Evolutionary conservation across 495 filamentous ascomycete species (phyloP).

Genomic region (Cudoniella acicularis): DNA sequence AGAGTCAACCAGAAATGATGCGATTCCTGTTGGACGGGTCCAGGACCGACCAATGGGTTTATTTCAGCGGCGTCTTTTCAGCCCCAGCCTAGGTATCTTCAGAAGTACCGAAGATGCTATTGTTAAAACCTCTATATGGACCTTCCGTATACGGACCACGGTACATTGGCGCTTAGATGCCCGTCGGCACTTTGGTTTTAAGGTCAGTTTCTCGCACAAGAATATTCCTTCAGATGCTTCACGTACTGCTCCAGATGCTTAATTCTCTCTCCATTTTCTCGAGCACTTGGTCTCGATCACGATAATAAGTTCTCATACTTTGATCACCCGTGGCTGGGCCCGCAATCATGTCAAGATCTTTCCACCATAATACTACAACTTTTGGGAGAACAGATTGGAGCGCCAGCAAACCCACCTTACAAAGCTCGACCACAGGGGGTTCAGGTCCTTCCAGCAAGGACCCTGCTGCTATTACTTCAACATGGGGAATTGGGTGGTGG

Average conservation of each 20-base stretch:
- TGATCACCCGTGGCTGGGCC: neutral
- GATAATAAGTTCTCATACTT: neutral
- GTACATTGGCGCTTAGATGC: neutral
- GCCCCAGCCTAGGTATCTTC: neutral
- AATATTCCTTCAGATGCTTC: neutral
- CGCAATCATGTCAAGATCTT: neutral
- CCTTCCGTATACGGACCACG: too few relatives aligned
- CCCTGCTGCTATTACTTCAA: slow-evolving; percentile 13
- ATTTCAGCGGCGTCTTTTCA: neutral
- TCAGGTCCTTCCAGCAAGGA: slow-evolving; percentile 3
- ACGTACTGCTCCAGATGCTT: neutral
- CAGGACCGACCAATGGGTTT: neutral
- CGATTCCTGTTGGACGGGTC: neutral
- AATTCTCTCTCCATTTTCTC: neutral
- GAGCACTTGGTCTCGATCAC: neutral
- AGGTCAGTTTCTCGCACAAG: neutral
- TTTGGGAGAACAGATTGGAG: neutral
- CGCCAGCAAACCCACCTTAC: neutral
- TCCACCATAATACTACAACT: neutral
- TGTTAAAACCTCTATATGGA: neutral
- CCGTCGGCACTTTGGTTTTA: neutral
- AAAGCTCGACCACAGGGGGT: neutral
- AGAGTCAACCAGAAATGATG: too few relatives aligned
- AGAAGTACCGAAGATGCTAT: neutral
- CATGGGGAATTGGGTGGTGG: slow-evolving; percentile 18